Percentiles rank a stretch among this genome's conserved stretches.
phyloP scores from a whole-genome alignment of 1,139 yeast genomes.

The Saccharomyces uvarum region DNA sequence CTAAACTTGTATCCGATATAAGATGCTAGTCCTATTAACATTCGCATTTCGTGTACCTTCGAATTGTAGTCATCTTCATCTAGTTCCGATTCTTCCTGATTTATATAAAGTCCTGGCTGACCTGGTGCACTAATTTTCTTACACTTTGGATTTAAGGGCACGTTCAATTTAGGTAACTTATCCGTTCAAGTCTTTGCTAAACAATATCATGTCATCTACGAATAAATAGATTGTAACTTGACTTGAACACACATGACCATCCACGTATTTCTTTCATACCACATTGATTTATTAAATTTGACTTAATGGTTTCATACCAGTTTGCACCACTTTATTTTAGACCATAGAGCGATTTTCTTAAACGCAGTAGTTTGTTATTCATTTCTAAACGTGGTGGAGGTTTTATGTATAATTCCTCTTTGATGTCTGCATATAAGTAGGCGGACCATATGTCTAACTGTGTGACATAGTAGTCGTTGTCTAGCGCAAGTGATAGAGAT shows the following conservation, averaged over 20 bases:
- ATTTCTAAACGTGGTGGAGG: no score
- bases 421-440: no score
- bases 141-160: slow-evolving; percentile 1
- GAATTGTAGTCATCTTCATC: slow-evolving; percentile 3
- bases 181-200: slow-evolving; percentile 1
- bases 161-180: neutral
- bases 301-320: slow-evolving; percentile 4
- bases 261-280: neutral
- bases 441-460: no score
- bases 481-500: no score
- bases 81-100: neutral
- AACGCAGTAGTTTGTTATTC: no score
- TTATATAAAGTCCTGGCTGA: neutral
- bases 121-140: neutral
- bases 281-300: neutral
- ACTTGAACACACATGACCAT: slow-evolving; percentile 2
- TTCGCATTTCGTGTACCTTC: slow-evolving; percentile 7
- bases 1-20: slow-evolving; percentile 9
- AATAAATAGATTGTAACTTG: slow-evolving; percentile 2
- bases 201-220: slow-evolving; percentile 3
- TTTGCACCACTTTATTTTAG: slow-evolving; percentile 5
- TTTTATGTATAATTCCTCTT: no score
- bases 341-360: no score
- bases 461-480: no score
- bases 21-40: slow-evolving; percentile 7